Conservation (phyloP, 2,329 filamentous ascomycete genomes). For the Fusarium torulosum region DNA sequence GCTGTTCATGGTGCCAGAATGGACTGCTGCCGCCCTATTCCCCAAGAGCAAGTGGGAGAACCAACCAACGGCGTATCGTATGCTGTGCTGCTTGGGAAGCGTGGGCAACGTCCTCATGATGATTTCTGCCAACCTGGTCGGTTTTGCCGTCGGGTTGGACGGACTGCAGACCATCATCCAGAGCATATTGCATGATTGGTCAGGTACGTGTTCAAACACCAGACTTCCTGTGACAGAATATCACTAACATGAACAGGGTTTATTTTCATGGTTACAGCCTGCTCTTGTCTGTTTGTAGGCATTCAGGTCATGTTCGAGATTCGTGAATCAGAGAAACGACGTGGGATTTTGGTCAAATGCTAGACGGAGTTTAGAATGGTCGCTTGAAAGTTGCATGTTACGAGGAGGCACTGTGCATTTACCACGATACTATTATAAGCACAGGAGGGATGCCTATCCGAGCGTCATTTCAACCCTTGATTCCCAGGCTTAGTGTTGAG, state of each 20-base stretch:
- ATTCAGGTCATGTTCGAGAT: conserved; percentile 98
- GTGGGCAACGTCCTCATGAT: conserved; percentile 92
- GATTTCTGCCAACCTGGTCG: conserved; percentile 94
- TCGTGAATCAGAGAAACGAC: conserved; percentile 83
- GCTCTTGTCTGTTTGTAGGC: conserved; percentile 82
- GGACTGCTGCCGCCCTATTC: conserved; percentile 78
- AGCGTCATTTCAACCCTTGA: not conserved
- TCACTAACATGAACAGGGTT: conserved; percentile 64
- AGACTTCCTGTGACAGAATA: conserved; percentile 4
- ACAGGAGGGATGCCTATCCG: not conserved
- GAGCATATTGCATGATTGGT: conserved; percentile 81
- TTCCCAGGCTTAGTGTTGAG: not conserved
- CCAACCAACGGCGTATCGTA: conserved; percentile 78
- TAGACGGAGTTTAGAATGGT: conserved; percentile 53
- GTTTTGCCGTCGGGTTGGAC: conserved; percentile 92
- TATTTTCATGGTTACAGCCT: conserved; percentile 79
- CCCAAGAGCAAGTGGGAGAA: conserved; percentile 78
- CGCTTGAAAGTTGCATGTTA: not conserved
- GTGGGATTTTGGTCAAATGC: conserved; percentile 86
- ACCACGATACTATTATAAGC: conserved; percentile 33
- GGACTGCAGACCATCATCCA: conserved; percentile 81
- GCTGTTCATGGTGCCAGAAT: conserved; percentile 91
- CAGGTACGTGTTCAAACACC: conserved; percentile 61
- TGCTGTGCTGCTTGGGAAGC: conserved; percentile 83
- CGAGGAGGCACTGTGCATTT: conserved; percentile 24